phyloP scores from a whole-genome alignment of 1,284 basidiomycete species.

The Papiliotrema terrestris region DNA sequence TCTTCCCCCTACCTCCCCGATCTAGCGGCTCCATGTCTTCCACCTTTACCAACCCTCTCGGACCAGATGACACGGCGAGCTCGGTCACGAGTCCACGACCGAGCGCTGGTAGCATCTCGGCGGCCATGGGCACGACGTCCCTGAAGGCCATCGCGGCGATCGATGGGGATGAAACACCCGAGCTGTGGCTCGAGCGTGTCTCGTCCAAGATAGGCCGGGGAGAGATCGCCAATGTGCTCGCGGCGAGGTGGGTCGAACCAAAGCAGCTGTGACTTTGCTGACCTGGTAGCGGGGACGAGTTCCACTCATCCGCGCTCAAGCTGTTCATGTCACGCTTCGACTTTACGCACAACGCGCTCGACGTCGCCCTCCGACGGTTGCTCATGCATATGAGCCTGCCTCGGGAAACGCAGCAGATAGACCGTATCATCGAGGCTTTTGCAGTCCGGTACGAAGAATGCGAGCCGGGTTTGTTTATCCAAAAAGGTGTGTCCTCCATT shows the following conservation, averaged over 20 bases:
- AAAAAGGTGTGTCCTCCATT: conserved; percentile 59
- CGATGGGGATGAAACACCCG: conserved; percentile 62
- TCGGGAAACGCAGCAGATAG: conserved; percentile 96
- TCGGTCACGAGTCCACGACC: conserved; percentile 26
- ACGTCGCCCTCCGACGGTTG: conserved; percentile 84
- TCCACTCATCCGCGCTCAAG: conserved; percentile 68
- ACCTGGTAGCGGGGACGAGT: conserved; percentile 61
- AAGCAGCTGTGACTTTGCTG: not conserved
- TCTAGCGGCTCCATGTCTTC: conserved; percentile 35
- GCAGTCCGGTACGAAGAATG: conserved; percentile 77
- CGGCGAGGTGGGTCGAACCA: conserved; percentile 62
- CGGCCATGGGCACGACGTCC: conserved; percentile 6
- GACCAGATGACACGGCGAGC: conserved; percentile 16
- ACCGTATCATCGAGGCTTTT: conserved; percentile 94
- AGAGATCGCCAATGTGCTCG: conserved; percentile 72
- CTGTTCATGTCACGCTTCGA: conserved; percentile 74
- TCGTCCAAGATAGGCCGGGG: conserved; percentile 63
- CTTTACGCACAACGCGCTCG: conserved; percentile 74
- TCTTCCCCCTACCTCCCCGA: conserved; percentile 38
- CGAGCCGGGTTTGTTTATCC: conserved; percentile 76
- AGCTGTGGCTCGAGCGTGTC: conserved; percentile 64
- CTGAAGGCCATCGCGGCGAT: conserved; percentile 13
- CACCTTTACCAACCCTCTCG: conserved; percentile 1
- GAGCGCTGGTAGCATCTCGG: conserved; percentile 23
- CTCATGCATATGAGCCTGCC: conserved; percentile 90